Conservation (phyloP, 768 basidiomycete genomes). For the Lentinula raphanica region DNA sequence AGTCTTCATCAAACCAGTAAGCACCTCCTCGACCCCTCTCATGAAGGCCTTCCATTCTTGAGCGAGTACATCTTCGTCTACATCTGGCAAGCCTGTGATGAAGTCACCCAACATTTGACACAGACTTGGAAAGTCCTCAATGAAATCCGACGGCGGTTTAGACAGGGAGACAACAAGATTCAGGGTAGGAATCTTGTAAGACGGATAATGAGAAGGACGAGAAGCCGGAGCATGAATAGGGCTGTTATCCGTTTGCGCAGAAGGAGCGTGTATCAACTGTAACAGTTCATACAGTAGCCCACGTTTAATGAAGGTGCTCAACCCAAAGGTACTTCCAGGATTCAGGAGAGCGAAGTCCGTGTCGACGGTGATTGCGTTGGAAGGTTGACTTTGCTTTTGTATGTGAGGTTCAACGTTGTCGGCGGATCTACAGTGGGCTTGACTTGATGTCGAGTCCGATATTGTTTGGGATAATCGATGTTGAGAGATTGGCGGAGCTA, state of each 20-base stretch:
- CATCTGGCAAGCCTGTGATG: constrained; percentile 31
- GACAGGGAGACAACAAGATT: constrained; percentile 37
- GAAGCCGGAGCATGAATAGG: constrained; percentile 28
- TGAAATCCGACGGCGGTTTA: constrained; percentile 40
- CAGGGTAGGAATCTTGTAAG: constrained; percentile 24
- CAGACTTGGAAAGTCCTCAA: constrained; percentile 38
- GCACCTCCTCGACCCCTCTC: constrained; percentile 36
- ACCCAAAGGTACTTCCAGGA: constrained; percentile 46
- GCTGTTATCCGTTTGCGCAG: not conserved
- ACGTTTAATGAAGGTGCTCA: constrained; percentile 50
- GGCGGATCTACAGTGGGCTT: not conserved
- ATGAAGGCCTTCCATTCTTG: constrained; percentile 36
- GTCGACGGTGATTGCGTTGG: not conserved
- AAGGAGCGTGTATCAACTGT: not conserved
- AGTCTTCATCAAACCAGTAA: constrained; percentile 39
- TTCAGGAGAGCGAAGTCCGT: constrained; percentile 45
- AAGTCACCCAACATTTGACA: constrained; percentile 39
- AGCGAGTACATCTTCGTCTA: constrained; percentile 21
- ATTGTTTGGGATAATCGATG: not conserved
- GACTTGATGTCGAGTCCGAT: not conserved
- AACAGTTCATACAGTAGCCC: constrained; percentile 56
- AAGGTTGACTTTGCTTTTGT: not conserved
- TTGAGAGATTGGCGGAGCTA: not conserved
- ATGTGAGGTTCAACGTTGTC: not conserved
- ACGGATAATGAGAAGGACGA: constrained; percentile 17